phyloP scores from a whole-genome alignment of 768 basidiomycete genomes.

The Mycena sanguinolenta region DNA sequence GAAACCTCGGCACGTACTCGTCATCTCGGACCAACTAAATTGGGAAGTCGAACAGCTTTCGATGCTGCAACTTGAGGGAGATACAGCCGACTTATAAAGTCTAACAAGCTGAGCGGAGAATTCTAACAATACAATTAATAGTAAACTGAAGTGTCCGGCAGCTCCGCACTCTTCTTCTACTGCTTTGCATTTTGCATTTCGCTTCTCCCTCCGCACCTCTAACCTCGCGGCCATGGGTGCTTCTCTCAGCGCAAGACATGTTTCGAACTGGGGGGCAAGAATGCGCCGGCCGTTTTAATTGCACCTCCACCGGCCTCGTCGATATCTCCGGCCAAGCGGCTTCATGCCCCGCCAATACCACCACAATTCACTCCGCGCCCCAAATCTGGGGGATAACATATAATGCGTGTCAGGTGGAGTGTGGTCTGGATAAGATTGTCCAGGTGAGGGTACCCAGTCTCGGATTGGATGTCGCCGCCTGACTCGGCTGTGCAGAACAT shows the following conservation, averaged over 20 bases:
- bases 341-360: conserved; percentile 3
- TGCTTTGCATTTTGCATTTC: too few relatives aligned
- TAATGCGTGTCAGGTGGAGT: conserved; percentile 12
- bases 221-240: conserved; percentile 29
- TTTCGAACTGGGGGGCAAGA: conserved; percentile 16
- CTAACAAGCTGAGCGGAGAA: too few relatives aligned
- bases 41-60: too few relatives aligned
- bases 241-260: conserved; percentile 13
- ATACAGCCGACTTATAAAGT: too few relatives aligned
- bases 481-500: conserved; percentile 6
- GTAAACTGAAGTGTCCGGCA: too few relatives aligned
- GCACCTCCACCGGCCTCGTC: conserved; percentile 27
- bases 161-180: too few relatives aligned
- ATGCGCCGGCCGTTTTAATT: conserved; percentile 21
- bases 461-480: not conserved
- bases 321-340: conserved; percentile 2
- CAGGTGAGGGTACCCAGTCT: conserved; percentile 10
- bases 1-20: too few relatives aligned
- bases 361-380: not conserved
- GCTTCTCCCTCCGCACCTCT: not conserved
- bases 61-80: too few relatives aligned
- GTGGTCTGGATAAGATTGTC: conserved; percentile 16
- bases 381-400: conserved; percentile 30
- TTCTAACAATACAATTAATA: too few relatives aligned
- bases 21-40: too few relatives aligned